phyloP scores from a whole-genome alignment of 2,329 filamentous ascomycete species.

The Ophiosphaerella korrae region DNA sequence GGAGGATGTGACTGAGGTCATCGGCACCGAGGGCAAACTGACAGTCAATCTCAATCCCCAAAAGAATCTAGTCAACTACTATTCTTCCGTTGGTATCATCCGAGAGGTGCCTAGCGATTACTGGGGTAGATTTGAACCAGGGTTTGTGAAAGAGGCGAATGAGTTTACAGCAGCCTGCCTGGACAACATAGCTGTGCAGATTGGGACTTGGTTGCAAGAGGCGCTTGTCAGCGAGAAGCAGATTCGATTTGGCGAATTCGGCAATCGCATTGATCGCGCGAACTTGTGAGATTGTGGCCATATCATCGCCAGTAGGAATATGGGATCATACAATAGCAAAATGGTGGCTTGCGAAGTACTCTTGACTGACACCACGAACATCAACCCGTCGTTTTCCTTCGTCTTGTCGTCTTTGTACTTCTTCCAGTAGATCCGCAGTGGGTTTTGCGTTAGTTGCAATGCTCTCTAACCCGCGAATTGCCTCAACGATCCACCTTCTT shows the following conservation, averaged over 20 bases:
- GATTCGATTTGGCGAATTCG: conserved; percentile 51
- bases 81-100: conserved; percentile 40
- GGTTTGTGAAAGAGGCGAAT: conserved; percentile 49
- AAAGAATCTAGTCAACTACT: conserved; percentile 42
- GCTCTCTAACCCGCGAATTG: conserved; percentile 51
- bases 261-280: conserved; percentile 23
- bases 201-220: conserved; percentile 60
- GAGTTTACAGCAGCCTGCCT: conserved; percentile 47
- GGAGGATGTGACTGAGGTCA: conserved; percentile 52
- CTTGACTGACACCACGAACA: conserved; percentile 47
- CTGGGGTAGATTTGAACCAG: conserved; percentile 48
- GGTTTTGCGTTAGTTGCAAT: conserved; percentile 49
- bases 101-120: conserved; percentile 47
- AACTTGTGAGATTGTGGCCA: conserved; percentile 13
- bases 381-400: conserved; percentile 45
- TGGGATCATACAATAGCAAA: conserved; percentile 57
- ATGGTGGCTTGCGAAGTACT: conserved; percentile 56
- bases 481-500: conserved; percentile 57
- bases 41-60: conserved; percentile 46
- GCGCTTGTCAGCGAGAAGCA: conserved; percentile 60
- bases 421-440: conserved; percentile 48
- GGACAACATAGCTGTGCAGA: conserved; percentile 45
- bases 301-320: not conserved
- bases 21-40: conserved; percentile 52
- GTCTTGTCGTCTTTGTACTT: conserved; percentile 48